phyloP scores from a whole-genome alignment of 352 stramenopile genomes.

The Phytophthora boehmeriae region DNA sequence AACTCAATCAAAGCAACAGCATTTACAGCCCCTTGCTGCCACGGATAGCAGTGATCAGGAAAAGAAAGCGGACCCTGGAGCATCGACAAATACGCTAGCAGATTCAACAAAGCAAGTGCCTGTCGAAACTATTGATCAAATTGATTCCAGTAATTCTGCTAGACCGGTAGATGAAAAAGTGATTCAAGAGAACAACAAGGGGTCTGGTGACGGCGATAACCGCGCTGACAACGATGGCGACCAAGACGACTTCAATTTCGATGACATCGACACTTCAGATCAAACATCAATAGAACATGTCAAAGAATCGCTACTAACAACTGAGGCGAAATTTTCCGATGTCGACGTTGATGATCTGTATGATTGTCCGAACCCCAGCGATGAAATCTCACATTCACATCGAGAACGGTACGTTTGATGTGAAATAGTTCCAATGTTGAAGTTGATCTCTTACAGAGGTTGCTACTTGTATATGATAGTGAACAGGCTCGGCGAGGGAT shows the following conservation, averaged over 20 bases:
- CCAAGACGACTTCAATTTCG: slow-evolving; percentile 30
- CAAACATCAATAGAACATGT: neutral
- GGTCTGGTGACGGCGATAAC: neutral
- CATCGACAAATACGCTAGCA: neutral
- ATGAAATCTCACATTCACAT: neutral
- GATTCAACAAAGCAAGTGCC: neutral
- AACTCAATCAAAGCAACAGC: slow-evolving; percentile 1
- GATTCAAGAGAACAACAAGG: neutral
- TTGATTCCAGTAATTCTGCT: neutral
- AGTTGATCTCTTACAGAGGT: neutral
- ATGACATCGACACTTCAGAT: slow-evolving; percentile 14
- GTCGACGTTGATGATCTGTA: slow-evolving; percentile 32
- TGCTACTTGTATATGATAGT: neutral
- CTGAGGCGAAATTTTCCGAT: neutral
- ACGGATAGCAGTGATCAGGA: neutral
- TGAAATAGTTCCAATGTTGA: neutral
- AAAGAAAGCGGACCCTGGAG: neutral
- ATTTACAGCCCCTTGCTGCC: too few species aligned
- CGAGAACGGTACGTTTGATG: slow-evolving; percentile 13
- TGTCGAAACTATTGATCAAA: neutral
- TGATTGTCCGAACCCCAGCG: slow-evolving; percentile 12
- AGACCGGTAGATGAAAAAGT: neutral
- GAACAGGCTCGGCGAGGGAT: slow-evolving; percentile 23
- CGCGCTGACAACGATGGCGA: slow-evolving; percentile 19
- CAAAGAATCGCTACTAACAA: slow-evolving; percentile 1